Percentiles rank a stretch among this genome's conserved stretches.
phyloP scores from a whole-genome alignment of 2,329 filamentous ascomycete genomes.

The Colletotrichum siamense region DNA sequence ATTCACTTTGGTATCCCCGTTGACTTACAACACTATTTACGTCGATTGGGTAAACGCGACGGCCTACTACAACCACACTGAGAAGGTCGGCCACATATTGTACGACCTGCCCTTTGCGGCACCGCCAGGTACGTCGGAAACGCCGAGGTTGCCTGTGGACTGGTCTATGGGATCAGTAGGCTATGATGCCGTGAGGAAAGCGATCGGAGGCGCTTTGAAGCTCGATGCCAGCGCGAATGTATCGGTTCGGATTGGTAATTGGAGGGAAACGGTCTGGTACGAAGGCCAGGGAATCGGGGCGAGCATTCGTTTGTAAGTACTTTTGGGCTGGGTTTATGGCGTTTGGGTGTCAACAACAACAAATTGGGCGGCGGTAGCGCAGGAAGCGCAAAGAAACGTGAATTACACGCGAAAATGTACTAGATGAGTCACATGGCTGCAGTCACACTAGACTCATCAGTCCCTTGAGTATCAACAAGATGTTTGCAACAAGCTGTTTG shows the following conservation, averaged over 20 bases:
- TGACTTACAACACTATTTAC: slow-evolving; percentile 74
- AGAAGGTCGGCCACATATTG: slow-evolving; percentile 78
- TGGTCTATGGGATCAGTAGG: slow-evolving; percentile 81
- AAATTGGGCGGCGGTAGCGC: background rate
- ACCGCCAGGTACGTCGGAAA: slow-evolving; percentile 74
- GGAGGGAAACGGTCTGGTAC: slow-evolving; percentile 76
- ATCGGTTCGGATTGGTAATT: slow-evolving; percentile 75
- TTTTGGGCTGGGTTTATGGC: slow-evolving; percentile 15
- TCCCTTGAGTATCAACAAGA: background rate
- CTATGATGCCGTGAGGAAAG: slow-evolving; percentile 80
- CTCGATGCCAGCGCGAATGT: slow-evolving; percentile 81
- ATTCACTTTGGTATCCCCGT: slow-evolving; percentile 82
- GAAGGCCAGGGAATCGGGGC: slow-evolving; percentile 74
- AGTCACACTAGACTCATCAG: background rate
- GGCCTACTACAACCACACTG: slow-evolving; percentile 82
- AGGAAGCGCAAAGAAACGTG: background rate
- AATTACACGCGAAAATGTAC: background rate
- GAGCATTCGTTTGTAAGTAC: slow-evolving; percentile 55
- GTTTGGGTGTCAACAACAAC: background rate
- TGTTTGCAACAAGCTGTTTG: background rate
- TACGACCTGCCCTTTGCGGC: slow-evolving; percentile 78
- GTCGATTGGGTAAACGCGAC: slow-evolving; percentile 84
- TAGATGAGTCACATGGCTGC: background rate
- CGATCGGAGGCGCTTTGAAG: slow-evolving; percentile 80
- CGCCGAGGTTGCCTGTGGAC: slow-evolving; percentile 80